Evolutionary conservation across 805 yeast genomes (phyloP).

Genomic region (Pichia nanzhaoensis): DNA sequence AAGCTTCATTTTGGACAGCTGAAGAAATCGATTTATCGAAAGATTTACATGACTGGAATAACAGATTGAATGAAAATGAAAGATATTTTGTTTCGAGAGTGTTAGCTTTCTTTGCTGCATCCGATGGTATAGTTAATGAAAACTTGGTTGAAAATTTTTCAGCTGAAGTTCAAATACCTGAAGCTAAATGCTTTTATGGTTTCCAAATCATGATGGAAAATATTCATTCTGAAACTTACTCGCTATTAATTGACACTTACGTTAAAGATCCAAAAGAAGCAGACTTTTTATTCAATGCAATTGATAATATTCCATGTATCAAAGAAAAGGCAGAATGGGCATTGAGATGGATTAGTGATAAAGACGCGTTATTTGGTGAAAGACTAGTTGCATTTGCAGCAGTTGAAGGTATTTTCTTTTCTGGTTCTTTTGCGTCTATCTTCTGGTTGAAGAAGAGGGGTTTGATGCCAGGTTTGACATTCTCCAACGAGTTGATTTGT

Average conservation of each 20-base stretch:
- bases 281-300: constrained; percentile 86
- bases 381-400: constrained; percentile 98
- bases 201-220: constrained; percentile 99
- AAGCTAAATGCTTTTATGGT: constrained; percentile 97
- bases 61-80: constrained; percentile 82
- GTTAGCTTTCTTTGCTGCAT: constrained; percentile 96
- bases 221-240: constrained; percentile 96
- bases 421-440: constrained; percentile 96
- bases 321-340: constrained; percentile 99
- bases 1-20: constrained; percentile 99
- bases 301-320: constrained; percentile 93
- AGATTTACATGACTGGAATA: constrained; percentile 90
- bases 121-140: constrained; percentile 97
- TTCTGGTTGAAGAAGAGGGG: constrained; percentile 99
- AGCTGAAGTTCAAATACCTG: constrained; percentile 95
- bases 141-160: constrained; percentile 95
- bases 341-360: constrained; percentile 89
- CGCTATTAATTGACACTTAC: constrained; percentile 88
- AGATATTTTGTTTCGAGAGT: constrained; percentile 88
- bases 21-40: constrained; percentile 96
- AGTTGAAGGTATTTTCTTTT: constrained; percentile 97
- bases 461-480: constrained; percentile 97
- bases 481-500: constrained; percentile 94
- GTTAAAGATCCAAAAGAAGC: constrained; percentile 94
- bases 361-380: constrained; percentile 86